phyloP scores from a whole-genome alignment of 352 stramenopile species.

The Pythium dissotocum region DNA sequence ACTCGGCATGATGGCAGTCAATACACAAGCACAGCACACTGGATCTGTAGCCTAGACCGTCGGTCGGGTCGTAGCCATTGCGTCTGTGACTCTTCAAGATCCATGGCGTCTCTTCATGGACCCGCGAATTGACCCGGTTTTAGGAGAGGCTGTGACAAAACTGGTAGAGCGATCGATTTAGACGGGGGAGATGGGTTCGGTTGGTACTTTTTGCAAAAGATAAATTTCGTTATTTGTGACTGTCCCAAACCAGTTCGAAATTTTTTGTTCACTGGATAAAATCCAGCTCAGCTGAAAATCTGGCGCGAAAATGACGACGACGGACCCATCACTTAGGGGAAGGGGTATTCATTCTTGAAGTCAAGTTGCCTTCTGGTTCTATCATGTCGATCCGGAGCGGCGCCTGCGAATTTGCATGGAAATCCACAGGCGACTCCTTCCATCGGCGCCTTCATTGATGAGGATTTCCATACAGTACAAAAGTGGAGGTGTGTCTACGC shows the following conservation, averaged over 20 bases:
- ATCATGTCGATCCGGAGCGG: constrained; percentile 4
- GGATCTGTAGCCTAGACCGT: neutral
- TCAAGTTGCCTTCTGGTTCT: constrained; percentile 11
- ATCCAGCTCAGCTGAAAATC: constrained; percentile 3
- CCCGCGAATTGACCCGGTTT: neutral
- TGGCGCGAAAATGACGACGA: constrained; percentile 9
- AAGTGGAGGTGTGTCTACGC: neutral
- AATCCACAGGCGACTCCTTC: neutral
- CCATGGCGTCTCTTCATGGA: neutral
- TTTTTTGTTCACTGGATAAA: constrained; percentile 10
- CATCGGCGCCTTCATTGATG: neutral
- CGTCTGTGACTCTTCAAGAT: constrained; percentile 22
- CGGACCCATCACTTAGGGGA: constrained; percentile 4
- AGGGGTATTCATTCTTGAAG: constrained; percentile 18
- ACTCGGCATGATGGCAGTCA: constrained; percentile 26
- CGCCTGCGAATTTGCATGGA: neutral
- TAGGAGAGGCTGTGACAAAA: constrained; percentile 1
- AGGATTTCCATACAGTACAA: neutral
- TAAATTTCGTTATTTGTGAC: constrained; percentile 1
- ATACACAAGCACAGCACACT: neutral
- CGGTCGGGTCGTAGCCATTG: neutral
- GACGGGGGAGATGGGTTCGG: neutral
- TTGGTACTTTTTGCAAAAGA: constrained; percentile 3
- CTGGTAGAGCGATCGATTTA: neutral
- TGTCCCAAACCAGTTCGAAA: constrained; percentile 30